Evolutionary conservation across 768 basidiomycete genomes (phyloP).

Genomic region (Austroboletus eburneus): DNA sequence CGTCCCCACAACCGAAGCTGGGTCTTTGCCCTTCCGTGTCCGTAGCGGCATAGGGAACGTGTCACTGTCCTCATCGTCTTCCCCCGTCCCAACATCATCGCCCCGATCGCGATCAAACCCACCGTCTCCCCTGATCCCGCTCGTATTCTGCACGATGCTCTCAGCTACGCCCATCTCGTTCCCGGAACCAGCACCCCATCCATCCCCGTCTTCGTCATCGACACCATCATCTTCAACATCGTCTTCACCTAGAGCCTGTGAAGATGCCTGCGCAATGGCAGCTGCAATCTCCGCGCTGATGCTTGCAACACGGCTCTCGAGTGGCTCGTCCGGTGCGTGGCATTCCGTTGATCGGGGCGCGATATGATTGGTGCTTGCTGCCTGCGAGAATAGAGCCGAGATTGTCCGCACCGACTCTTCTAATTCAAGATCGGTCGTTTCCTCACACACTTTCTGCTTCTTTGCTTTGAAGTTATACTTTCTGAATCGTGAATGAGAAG

Average conservation of each 20-base stretch:
- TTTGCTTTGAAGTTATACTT: slow-evolving; percentile 80
- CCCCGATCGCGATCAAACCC: slow-evolving; percentile 17
- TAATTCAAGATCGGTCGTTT: slow-evolving; percentile 55
- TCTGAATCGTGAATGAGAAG: slow-evolving; percentile 35
- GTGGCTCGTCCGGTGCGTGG: slow-evolving; percentile 34
- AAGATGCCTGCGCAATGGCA: slow-evolving; percentile 71
- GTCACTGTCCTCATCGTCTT: slow-evolving; percentile 69
- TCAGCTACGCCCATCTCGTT: slow-evolving; percentile 48
- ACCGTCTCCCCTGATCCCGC: slow-evolving; percentile 50
- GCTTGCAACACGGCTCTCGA: slow-evolving; percentile 67
- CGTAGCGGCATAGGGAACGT: slow-evolving; percentile 68
- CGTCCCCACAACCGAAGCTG: slow-evolving; percentile 40
- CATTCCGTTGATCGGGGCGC: slow-evolving; percentile 31
- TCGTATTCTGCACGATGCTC: slow-evolving; percentile 56
- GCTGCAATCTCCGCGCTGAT: slow-evolving; percentile 80
- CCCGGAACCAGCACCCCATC: slow-evolving; percentile 41
- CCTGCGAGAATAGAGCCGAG: slow-evolving; percentile 59
- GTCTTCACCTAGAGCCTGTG: slow-evolving; percentile 55
- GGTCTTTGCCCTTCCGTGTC: slow-evolving; percentile 59
- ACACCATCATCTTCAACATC: slow-evolving; percentile 38
- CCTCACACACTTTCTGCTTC: slow-evolving; percentile 48
- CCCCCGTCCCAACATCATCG: slow-evolving; percentile 33
- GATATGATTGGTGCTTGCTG: slow-evolving; percentile 34
- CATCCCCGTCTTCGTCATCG: slow-evolving; percentile 40
- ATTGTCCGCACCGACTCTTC: slow-evolving; percentile 74